These are phyloP conservation scores for Cenchrus americanus DNA, from an alignment of 176 grass and related monocot species.

Conservation along the genomic window DNA sequence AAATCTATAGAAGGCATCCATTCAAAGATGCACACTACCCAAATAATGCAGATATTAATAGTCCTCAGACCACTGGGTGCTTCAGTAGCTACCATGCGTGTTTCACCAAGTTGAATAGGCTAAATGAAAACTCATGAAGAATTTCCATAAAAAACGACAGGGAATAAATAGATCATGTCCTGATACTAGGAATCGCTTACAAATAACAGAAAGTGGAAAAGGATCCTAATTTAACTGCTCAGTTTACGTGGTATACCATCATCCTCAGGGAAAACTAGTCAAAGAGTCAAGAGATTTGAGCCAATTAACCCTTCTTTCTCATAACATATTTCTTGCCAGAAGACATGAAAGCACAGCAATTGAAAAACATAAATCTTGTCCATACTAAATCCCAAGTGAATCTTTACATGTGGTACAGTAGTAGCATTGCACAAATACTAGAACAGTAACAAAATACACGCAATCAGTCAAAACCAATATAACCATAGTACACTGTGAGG, in stretches of 20 bases:
- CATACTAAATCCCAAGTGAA: constrained; percentile 2
- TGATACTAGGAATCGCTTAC: constrained; percentile 6
- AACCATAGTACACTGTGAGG: neutral
- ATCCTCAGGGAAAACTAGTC: neutral
- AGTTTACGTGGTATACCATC: constrained; percentile 9
- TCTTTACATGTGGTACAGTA: neutral
- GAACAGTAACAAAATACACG: neutral
- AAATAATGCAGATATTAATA: neutral
- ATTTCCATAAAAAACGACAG: neutral
- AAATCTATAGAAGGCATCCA: neutral
- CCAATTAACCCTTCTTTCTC: constrained; percentile 9
- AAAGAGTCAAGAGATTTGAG: neutral
- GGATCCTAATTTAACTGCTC: neutral
- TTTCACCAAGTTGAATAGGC: neutral
- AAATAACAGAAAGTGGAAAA: constrained; percentile 27
- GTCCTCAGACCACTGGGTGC: neutral
- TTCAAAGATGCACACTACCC: constrained; percentile 2
- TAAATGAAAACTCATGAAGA: neutral
- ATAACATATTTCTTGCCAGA: neutral
- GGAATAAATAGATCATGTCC: neutral
- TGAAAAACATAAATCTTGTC: constrained; percentile 3
- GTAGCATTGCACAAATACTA: constrained; percentile 15
- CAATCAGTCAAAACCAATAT: constrained; percentile 1
- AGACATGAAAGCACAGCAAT: neutral
- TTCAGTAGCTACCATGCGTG: neutral